Conservation (phyloP, 108 stramenopile genomes). For the Bacterosira constricta region DNA sequence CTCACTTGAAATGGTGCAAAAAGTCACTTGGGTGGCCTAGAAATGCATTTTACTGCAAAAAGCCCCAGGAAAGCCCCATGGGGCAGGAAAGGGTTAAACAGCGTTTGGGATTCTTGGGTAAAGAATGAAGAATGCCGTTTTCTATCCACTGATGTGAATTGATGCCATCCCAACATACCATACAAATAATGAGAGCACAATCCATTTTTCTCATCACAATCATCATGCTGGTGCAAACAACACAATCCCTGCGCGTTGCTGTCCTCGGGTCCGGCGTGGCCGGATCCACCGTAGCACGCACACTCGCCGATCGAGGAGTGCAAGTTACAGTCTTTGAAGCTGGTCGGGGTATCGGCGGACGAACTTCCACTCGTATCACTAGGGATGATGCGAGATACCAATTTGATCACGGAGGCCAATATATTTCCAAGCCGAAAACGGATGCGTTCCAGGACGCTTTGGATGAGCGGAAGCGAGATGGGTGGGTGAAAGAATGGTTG, state of each 20-base stretch:
- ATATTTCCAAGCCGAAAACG: slow-evolving; percentile 35
- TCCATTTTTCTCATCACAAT: too few species aligned
- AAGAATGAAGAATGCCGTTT: too few species aligned
- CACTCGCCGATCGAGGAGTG: slow-evolving; percentile 11
- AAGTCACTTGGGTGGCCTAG: too few species aligned
- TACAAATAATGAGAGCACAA: too few species aligned
- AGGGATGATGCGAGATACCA: slow-evolving; percentile 8
- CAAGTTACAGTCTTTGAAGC: slow-evolving; percentile 37
- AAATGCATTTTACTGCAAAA: too few species aligned
- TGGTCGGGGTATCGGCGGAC: slow-evolving; percentile 42
- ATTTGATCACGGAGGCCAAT: slow-evolving; percentile 49
- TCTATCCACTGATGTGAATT: too few species aligned
- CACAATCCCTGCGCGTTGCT: slow-evolving; percentile 37
- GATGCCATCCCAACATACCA: too few species aligned
- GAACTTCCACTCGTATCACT: slow-evolving; percentile 37
- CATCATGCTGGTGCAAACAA: slow-evolving; percentile 9
- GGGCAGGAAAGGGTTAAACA: too few species aligned
- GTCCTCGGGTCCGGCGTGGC: slow-evolving; percentile 40
- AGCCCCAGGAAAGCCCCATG: too few species aligned
- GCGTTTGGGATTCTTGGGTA: too few species aligned
- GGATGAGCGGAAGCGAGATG: slow-evolving; percentile 15
- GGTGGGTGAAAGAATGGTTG: slow-evolving; percentile 32
- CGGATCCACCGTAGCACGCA: slow-evolving; percentile 33
- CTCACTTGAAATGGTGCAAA: too few species aligned
- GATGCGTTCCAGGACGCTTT: slow-evolving; percentile 21